Conservation (phyloP, 768 basidiomycete species). For the Lactifluus subvellereus region DNA sequence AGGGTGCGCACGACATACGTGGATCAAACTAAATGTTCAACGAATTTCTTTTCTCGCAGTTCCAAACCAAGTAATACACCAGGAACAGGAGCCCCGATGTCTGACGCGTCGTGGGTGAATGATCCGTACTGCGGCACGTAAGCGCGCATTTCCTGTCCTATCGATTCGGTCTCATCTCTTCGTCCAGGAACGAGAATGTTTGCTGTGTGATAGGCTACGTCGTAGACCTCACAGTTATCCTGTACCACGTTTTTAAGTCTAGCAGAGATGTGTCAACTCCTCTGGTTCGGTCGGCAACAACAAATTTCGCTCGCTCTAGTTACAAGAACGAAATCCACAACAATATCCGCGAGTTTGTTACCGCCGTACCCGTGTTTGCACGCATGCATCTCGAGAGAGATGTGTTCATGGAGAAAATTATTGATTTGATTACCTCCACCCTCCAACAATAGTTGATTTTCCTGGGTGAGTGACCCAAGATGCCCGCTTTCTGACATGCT, state of each 20-base stretch:
- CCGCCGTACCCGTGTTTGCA: background rate
- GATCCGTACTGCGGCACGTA: background rate
- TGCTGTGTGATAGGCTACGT: slow-evolving; percentile 10
- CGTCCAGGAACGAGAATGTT: background rate
- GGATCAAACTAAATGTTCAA: background rate
- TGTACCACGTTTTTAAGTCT: background rate
- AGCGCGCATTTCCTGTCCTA: background rate
- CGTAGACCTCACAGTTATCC: slow-evolving; percentile 4
- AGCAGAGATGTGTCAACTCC: background rate
- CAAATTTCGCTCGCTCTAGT: background rate
- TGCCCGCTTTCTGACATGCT: background rate
- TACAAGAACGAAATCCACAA: background rate
- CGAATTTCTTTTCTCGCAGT: background rate
- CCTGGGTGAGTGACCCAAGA: background rate
- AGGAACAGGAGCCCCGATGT: background rate
- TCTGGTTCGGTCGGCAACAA: background rate
- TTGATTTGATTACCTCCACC: background rate
- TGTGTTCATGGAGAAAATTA: background rate
- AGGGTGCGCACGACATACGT: background rate
- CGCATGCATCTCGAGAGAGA: background rate
- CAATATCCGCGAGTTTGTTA: background rate
- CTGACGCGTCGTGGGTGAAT: background rate
- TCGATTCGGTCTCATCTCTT: background rate
- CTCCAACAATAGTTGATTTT: background rate
- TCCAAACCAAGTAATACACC: background rate